Base-by-base conservation (phyloP, 2,329 filamentous ascomycete species). In the Sclerotiophoma versabilis region DNA sequence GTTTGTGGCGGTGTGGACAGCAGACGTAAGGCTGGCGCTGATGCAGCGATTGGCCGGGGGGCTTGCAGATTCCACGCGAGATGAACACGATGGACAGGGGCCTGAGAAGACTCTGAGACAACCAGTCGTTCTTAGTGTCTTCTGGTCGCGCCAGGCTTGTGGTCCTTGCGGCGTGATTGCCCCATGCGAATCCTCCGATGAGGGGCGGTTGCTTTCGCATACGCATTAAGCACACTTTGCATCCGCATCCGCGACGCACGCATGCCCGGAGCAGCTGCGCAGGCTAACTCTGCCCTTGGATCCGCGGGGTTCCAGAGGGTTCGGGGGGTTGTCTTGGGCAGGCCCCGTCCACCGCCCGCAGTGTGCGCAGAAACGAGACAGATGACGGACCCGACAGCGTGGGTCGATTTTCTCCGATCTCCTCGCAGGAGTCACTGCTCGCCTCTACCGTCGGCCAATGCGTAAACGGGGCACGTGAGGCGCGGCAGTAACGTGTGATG, bases 41-140 rank as follows among this genome's bases (percentile, higher is more conserved):
- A 29, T 64, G 65, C 68, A 66, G 63, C 62, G 51, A 65, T 66
- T 62, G 65, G 60, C 54, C 57, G 62, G 66, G 63, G 63, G 60
- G 64, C 66, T 66, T 70, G 68, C 67, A 70, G 59, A 62, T 69
- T 64, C 71, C 72, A 74, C 72, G 72, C 70, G 71, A 75, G 70
- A 70, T 69, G 57, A 62, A 65, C 58, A 64, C 54, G 64, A 67
- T 66, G 58, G 49, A 65, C 68, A 69, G 69, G 69, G 70, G 67
- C 55, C 12, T 45, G 49, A 52, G 66, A 65, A 65, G 64, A 59
- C 50, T 60, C 58, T 74, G 69, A 70, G 69, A 74, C 71, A 57
- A 53, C 69, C 68, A 70, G 59, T 63, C 50, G 62, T 70, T 69
- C 66, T 70, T 72, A 73, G 70, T 66, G 69, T 59, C 65, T 68